phyloP scores from a whole-genome alignment of 2,329 filamentous ascomycete species.

The Arthrobotrys sinensis region DNA sequence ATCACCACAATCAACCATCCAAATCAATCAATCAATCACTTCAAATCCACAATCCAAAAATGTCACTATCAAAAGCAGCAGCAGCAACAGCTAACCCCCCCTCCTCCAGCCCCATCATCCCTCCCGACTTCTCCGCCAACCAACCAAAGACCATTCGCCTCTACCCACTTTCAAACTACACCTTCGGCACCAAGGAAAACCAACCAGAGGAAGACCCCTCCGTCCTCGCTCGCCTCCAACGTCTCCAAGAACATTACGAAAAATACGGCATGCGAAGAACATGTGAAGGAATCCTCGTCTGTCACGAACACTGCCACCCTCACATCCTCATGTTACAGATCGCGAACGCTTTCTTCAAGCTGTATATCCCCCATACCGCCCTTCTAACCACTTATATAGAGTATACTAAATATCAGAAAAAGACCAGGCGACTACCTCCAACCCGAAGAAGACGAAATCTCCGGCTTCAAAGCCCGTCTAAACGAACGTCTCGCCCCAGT shows the following conservation, averaged over 20 bases:
- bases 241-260: slow-evolving; percentile 94
- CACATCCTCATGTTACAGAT: slow-evolving; percentile 99
- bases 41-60: background rate
- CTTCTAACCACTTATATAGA: background rate
- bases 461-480: slow-evolving; percentile 92
- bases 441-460: slow-evolving; percentile 89
- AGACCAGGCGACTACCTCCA: slow-evolving; percentile 93
- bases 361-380: slow-evolving; percentile 70
- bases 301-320: slow-evolving; percentile 98
- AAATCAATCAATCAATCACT: background rate
- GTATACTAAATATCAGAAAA: background rate
- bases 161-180: slow-evolving; percentile 97
- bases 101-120: slow-evolving; percentile 76
- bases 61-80: background rate
- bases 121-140: slow-evolving; percentile 87
- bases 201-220: slow-evolving; percentile 98
- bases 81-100: slow-evolving; percentile 21
- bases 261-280: slow-evolving; percentile 96
- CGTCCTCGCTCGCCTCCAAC: slow-evolving; percentile 89
- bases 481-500: slow-evolving; percentile 95
- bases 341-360: slow-evolving; percentile 98
- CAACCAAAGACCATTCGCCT: slow-evolving; percentile 91
- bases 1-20: background rate
- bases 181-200: slow-evolving; percentile 97
- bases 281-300: slow-evolving; percentile 96